Evolutionary conservation across 2,329 filamentous ascomycete genomes (phyloP).

Genomic region (Claviceps humidiphila): DNA sequence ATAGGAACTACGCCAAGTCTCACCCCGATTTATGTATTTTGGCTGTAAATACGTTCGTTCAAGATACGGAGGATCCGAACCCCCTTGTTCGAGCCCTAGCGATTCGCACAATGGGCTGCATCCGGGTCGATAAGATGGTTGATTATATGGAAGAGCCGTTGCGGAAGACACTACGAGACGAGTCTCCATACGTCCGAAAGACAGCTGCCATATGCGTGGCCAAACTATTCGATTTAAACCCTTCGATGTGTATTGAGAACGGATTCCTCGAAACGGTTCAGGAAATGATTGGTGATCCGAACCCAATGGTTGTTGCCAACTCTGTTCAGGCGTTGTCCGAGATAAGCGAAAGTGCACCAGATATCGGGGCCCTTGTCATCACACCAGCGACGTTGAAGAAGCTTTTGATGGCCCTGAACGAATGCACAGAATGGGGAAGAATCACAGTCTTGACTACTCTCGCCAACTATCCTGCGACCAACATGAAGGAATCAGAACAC

Average conservation of each 20-base stretch:
- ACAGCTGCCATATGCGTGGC: slow-evolving; percentile 96
- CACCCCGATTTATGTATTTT: slow-evolving; percentile 97
- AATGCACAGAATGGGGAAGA: slow-evolving; percentile 96
- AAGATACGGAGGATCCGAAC: slow-evolving; percentile 97
- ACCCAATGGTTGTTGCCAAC: slow-evolving; percentile 98
- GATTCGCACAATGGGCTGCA: slow-evolving; percentile 97
- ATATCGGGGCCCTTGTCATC: slow-evolving; percentile 76
- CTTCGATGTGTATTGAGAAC: slow-evolving; percentile 85
- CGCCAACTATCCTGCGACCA: slow-evolving; percentile 74
- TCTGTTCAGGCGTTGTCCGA: slow-evolving; percentile 88
- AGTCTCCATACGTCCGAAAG: slow-evolving; percentile 96
- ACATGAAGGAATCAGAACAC: slow-evolving; percentile 92
- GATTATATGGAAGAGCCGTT: slow-evolving; percentile 99
- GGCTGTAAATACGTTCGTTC: slow-evolving; percentile 96
- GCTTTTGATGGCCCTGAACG: slow-evolving; percentile 88
- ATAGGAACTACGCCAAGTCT: slow-evolving; percentile 97
- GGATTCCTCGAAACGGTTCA: slow-evolving; percentile 89
- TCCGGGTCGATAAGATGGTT: slow-evolving; percentile 97
- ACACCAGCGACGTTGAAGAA: slow-evolving; percentile 81
- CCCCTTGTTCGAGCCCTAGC: slow-evolving; percentile 88
- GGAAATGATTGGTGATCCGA: slow-evolving; percentile 92
- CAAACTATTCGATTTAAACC: slow-evolving; percentile 93
- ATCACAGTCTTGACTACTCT: slow-evolving; percentile 86
- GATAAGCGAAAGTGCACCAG: slow-evolving; percentile 79
- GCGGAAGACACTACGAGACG: slow-evolving; percentile 88